Percentiles rank a stretch among this genome's conserved stretches.
Evolutionary conservation across 345 rosid genomes (phyloP).

Genomic region (Linum trigynum): DNA sequence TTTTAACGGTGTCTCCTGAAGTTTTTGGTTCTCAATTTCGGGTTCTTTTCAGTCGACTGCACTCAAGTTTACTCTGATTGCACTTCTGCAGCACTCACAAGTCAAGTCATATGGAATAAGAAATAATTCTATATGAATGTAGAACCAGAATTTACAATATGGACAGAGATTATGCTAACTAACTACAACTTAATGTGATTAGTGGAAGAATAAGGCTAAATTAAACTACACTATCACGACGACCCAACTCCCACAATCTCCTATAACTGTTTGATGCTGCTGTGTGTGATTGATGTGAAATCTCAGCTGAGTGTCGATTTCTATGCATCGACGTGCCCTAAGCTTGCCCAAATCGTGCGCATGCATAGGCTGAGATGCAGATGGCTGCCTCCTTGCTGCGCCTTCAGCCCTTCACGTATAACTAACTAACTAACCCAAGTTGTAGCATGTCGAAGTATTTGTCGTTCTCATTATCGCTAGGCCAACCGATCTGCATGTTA

Average conservation of each 20-base stretch:
- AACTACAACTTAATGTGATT: not conserved
- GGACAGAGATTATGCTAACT: no score
- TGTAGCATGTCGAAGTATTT: not conserved
- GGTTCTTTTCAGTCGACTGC: not conserved
- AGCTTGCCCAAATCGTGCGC: slow-evolving; percentile 31
- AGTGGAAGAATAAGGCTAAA: not conserved
- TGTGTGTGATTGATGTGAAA: slow-evolving; percentile 22
- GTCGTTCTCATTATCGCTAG: not conserved
- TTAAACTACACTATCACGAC: no score
- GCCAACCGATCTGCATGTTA: no score
- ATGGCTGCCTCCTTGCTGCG: slow-evolving; percentile 68
- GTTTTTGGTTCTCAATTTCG: not conserved
- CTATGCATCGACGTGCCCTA: slow-evolving; percentile 47
- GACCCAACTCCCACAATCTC: not conserved
- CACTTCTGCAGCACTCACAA: not conserved
- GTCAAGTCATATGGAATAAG: no score
- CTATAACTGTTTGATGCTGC: slow-evolving; percentile 11
- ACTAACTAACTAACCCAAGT: no score
- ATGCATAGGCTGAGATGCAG: slow-evolving; percentile 37
- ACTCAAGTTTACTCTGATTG: not conserved
- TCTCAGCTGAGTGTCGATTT: slow-evolving; percentile 41
- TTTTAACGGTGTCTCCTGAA: not conserved
- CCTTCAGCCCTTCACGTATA: slow-evolving; percentile 49
- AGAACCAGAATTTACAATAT: no score
- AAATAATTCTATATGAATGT: no score